Evolutionary conservation across 176 grass and related monocot genomes (phyloP).

Genomic region (Ensete glaucum): DNA sequence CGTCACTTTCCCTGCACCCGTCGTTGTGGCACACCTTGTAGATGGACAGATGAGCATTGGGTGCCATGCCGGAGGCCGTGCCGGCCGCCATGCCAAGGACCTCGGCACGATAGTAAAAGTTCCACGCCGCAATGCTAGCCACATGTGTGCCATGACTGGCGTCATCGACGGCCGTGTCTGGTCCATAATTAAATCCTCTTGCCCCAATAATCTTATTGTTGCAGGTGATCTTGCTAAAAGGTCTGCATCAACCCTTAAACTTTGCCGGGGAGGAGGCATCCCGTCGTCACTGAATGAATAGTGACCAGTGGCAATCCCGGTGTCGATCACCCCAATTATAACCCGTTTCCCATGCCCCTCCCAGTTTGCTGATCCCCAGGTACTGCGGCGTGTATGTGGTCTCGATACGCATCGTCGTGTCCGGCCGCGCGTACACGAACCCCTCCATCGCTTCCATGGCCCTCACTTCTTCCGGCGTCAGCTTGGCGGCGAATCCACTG

Average conservation of each 20-base stretch:
- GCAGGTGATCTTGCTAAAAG: slow-evolving; percentile 32
- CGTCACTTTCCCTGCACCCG: slow-evolving; percentile 37
- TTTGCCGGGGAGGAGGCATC: slow-evolving; percentile 48
- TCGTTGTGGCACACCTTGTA: slow-evolving; percentile 42
- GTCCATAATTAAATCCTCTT: slow-evolving; percentile 22
- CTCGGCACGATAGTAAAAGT: slow-evolving; percentile 60
- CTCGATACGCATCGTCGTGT: slow-evolving; percentile 47
- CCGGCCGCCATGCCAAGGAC: slow-evolving; percentile 65
- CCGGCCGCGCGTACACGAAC: slow-evolving; percentile 44
- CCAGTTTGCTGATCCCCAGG: slow-evolving; percentile 48
- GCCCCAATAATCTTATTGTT: slow-evolving; percentile 82
- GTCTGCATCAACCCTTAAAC: slow-evolving; percentile 64
- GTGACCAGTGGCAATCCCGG: slow-evolving; percentile 61
- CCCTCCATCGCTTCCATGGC: slow-evolving; percentile 35
- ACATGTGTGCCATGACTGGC: slow-evolving; percentile 70
- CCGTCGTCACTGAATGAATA: slow-evolving; percentile 68
- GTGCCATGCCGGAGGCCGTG: slow-evolving; percentile 54
- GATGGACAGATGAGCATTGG: slow-evolving; percentile 43
- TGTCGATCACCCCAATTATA: slow-evolving; percentile 72
- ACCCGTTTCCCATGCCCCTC: slow-evolving; percentile 33
- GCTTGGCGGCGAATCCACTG: slow-evolving; percentile 66
- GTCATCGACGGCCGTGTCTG: slow-evolving; percentile 42
- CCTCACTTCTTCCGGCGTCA: slow-evolving; percentile 51
- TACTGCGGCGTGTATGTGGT: slow-evolving; percentile 74
- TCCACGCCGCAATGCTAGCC: slow-evolving; percentile 68